Conservation (phyloP, 805 yeast species). For the Metschnikowia cubensis region DNA sequence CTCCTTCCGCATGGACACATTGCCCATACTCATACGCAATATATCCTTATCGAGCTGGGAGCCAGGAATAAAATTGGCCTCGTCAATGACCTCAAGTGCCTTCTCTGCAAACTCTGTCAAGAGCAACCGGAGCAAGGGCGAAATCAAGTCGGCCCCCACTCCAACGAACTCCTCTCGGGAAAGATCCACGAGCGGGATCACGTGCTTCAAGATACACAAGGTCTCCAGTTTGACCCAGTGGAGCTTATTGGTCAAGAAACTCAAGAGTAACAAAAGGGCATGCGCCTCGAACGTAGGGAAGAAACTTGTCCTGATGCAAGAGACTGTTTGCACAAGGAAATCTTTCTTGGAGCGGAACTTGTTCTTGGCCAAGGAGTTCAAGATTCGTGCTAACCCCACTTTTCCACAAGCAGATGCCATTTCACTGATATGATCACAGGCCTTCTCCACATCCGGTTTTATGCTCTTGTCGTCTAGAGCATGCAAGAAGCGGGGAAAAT, state of each 20-base stretch:
- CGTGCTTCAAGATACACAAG: constrained; percentile 65
- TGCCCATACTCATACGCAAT: constrained; percentile 86
- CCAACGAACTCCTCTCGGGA: constrained; percentile 76
- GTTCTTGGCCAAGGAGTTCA: constrained; percentile 70
- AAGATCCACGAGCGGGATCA: constrained; percentile 76
- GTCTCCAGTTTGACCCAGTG: constrained; percentile 81
- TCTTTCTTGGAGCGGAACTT: constrained; percentile 89
- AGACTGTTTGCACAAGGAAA: constrained; percentile 75
- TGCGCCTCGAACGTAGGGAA: constrained; percentile 75
- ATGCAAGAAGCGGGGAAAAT: constrained; percentile 80
- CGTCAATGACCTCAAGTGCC: constrained; percentile 87
- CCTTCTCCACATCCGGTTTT: constrained; percentile 44
- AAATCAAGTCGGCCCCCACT: constrained; percentile 90
- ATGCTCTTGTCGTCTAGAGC: constrained; percentile 59
- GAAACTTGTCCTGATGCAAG: constrained; percentile 61
- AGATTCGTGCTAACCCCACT: constrained; percentile 61
- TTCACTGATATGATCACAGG: constrained; percentile 43
- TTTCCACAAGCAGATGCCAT: constrained; percentile 59
- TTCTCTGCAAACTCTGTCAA: constrained; percentile 84
- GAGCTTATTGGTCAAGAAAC: constrained; percentile 71
- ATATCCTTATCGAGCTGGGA: constrained; percentile 89
- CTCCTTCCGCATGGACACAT: constrained; percentile 69
- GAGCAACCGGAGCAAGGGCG: constrained; percentile 77
- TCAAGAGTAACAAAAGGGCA: constrained; percentile 68
- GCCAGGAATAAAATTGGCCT: constrained; percentile 80